These are phyloP conservation scores for Urtica urens DNA, from an alignment of 306 rosid species.

Conservation along the genomic window DNA sequence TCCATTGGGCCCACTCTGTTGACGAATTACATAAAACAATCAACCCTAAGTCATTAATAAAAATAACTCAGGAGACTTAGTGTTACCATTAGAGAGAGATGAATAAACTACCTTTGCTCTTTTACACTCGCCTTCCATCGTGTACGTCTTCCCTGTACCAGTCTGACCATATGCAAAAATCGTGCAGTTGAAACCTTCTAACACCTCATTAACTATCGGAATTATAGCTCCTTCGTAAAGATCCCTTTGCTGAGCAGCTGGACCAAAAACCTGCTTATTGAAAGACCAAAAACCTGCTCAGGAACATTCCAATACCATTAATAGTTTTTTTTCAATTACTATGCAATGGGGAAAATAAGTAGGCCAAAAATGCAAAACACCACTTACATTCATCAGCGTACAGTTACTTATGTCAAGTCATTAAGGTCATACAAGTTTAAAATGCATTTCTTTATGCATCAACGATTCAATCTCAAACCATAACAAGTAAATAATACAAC, in stretches of 20 bases:
- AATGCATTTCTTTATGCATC: background rate
- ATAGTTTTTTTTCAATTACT: no score
- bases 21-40: background rate
- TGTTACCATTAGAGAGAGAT: background rate
- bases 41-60: background rate
- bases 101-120: constrained; percentile 53
- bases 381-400: background rate
- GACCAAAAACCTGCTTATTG: constrained; percentile 68
- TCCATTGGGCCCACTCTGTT: constrained; percentile 76
- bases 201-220: constrained; percentile 78
- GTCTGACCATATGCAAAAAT: constrained; percentile 95
- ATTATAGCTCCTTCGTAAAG: constrained; percentile 77
- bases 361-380: background rate
- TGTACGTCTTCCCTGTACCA: constrained; percentile 83
- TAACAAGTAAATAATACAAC: background rate
- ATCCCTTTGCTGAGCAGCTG: constrained; percentile 71
- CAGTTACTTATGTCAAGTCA: background rate
- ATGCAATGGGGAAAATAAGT: no score
- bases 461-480: background rate
- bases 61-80: background rate
- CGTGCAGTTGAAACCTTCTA: constrained; percentile 89
- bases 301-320: no score
- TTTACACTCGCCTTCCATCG: constrained; percentile 97
- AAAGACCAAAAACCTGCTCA: background rate
- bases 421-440: no score